Base-by-base conservation (phyloP, 768 basidiomycete species). In the Lentinus brumalis region DNA sequence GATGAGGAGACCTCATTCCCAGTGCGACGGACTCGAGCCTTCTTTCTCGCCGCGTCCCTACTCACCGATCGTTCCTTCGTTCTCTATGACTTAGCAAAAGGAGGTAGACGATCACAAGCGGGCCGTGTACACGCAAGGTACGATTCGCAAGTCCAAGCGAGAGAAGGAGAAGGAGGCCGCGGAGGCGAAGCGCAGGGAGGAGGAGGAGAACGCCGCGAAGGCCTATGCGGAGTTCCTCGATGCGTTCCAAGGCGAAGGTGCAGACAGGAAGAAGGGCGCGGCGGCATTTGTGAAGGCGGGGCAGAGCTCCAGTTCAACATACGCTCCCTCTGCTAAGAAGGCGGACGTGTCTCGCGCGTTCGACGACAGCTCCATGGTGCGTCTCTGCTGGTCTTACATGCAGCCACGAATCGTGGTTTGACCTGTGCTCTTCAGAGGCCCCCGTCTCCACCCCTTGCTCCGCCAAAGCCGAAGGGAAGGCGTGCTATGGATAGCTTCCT, bases 401-500 rank as follows among this genome's bases (percentile, higher is more conserved):
- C 35, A 40, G 39, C 8, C 49, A 51, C 21, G 15, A 50, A 44
- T 26, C 2, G 11, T 26, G 44, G 4, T 21, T 18, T 4, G n/a
- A 45, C 44, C 44, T 45, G 44, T 16, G 7, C 40, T 10, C 16
- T 6, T 7, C 3, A 64, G 53, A 53, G 88, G 83, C 79, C 81
- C 0, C 82, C 84, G n/a, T 87, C 91, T 26, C 85, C 88, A 4
- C 78, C 83, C 0, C 67, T 78, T 26, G 70, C 69, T 59, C 77
- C 73, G 5, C 83, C 87, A 1, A 94, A 87, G 71, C 88, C 92
- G 0, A 97, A 94, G 72, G 97, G 97, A 3, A 97, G 94, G 72
- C 86, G 96, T 53, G 94, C 92, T 1, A 98, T 98, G 94, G 96
- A 98, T 74, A 76, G 88, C 2, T 99, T 98, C 72, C 78, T 99